Percentiles rank a stretch among this genome's conserved stretches.
Conservation (phyloP, 495 filamentous ascomycete genomes). For the Talaromyces ruber region DNA sequence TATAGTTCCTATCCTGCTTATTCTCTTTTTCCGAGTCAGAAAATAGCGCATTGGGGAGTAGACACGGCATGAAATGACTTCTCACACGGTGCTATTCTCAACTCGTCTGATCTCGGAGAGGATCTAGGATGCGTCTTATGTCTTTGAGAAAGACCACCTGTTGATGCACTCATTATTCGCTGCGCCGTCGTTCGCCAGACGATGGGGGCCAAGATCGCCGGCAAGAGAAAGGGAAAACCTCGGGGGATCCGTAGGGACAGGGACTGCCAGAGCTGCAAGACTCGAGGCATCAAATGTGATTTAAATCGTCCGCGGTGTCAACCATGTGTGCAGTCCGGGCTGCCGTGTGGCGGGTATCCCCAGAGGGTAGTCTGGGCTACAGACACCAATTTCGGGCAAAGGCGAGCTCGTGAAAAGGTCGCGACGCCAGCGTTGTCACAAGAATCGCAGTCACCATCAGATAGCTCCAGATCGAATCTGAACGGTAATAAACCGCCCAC, state of each 20-base stretch:
- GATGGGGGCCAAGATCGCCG: conserved; percentile 5
- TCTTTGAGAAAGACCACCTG: background rate
- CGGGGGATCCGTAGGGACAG: conserved; percentile 27
- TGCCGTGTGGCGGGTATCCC: conserved; percentile 19
- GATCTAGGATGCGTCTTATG: background rate
- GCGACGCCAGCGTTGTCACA: conserved; percentile 2
- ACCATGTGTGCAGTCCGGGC: conserved; percentile 15
- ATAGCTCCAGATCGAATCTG: background rate
- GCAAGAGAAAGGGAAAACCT: conserved; percentile 14
- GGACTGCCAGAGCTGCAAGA: conserved; percentile 22
- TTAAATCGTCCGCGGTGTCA: conserved; percentile 24
- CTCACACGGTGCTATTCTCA: background rate
- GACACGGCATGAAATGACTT: background rate
- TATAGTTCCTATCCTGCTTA: background rate
- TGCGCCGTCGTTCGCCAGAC: background rate
- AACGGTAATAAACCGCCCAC: background rate
- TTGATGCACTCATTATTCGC: background rate
- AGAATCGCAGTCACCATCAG: conserved; percentile 1
- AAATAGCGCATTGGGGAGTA: background rate
- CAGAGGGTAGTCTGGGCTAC: conserved; percentile 26
- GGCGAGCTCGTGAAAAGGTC: background rate
- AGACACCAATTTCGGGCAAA: conserved; percentile 8
- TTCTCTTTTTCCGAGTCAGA: background rate
- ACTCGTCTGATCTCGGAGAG: background rate
- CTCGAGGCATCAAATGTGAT: conserved; percentile 23